Base-by-base conservation (phyloP, 805 yeast species). In the Monosporozyma yasuniensis region DNA sequence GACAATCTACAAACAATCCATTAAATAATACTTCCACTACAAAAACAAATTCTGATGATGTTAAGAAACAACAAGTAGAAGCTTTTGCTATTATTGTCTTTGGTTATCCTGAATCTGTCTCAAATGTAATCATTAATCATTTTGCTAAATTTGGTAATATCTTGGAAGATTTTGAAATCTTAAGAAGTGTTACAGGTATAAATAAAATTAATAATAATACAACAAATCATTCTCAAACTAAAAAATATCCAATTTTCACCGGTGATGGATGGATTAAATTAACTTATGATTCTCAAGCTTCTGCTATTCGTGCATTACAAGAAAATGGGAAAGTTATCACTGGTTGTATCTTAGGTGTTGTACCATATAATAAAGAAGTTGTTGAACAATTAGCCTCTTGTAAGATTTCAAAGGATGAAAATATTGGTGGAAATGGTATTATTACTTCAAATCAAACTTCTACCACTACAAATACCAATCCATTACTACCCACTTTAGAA, bases 211-310 rank as follows among this genome's bases (percentile, higher is more conserved):
- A 25, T 3, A 32, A 14, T 25, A 47, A 42, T 11, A 34, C 38
- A 8, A 14, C 32, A 25, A 23, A 38, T 19, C 6, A 4, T 28
- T 23, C 42, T 52, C 19, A 51, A 27, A 38, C 44, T 6, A 68
- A 65, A 51, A 72, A 67, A 56, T 64, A 70, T 60, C 95, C 96
- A 3, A 83, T 91, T 8, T 85, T 80, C 66, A 77, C 90, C 11
- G 98, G 98, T 1, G 77, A 80, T 44, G 81, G 87, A 38, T 91
- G 98, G 98, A 81, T 90, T n/a, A 86, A 89, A 61, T 64, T 91
- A 48, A 90, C 97, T 3, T 93, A 80, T 65, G 84, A 81, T 50
- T 83, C 81, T 51, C 78, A 84, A 7, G 71, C 83, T 1, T 76
- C 90, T 9, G 96, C 96, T 2, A 65, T 79, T 16, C 80, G 95